Evolutionary conservation across 2,329 filamentous ascomycete species (phyloP).

Genomic region (Didymella exigua): DNA sequence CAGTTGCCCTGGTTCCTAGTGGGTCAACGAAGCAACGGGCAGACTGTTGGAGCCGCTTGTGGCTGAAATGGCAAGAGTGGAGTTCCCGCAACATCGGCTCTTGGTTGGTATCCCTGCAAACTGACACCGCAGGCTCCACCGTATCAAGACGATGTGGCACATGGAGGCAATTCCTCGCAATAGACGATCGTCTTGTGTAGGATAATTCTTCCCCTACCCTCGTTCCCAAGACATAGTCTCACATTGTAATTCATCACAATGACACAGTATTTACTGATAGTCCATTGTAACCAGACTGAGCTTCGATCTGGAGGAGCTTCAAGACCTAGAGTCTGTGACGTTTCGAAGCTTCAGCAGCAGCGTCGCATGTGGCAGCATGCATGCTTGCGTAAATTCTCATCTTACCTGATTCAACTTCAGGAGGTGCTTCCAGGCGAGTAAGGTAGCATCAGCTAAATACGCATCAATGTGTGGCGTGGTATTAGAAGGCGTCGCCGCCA

Average conservation of each 20-base stretch:
- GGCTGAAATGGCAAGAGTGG: conserved; percentile 29
- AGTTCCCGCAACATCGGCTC: conserved; percentile 22
- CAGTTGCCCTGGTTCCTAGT: conserved; percentile 22
- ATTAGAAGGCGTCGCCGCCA: neutral
- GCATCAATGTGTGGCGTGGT: conserved; percentile 2
- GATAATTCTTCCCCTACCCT: neutral
- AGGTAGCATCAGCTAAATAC: neutral
- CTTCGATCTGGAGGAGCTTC: neutral
- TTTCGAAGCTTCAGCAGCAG: conserved; percentile 6
- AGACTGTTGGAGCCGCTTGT: conserved; percentile 30
- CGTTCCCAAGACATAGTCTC: neutral
- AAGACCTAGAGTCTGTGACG: conserved; percentile 11
- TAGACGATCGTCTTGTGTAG: neutral
- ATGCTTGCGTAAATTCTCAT: conserved; percentile 36
- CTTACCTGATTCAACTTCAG: conserved; percentile 18
- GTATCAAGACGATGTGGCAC: conserved; percentile 26
- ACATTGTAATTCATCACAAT: neutral
- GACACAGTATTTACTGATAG: neutral
- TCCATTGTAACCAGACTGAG: neutral
- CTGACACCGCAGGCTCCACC: conserved; percentile 32
- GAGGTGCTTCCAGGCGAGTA: neutral
- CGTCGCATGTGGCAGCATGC: neutral
- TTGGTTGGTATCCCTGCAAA: conserved; percentile 26
- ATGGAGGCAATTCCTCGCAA: conserved; percentile 2
- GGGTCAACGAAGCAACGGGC: conserved; percentile 20